Evolutionary conservation across 805 yeast genomes (phyloP), one percentile per base, ranked within the genome.

Genomic region (Wickerhamiella azyma): DNA sequence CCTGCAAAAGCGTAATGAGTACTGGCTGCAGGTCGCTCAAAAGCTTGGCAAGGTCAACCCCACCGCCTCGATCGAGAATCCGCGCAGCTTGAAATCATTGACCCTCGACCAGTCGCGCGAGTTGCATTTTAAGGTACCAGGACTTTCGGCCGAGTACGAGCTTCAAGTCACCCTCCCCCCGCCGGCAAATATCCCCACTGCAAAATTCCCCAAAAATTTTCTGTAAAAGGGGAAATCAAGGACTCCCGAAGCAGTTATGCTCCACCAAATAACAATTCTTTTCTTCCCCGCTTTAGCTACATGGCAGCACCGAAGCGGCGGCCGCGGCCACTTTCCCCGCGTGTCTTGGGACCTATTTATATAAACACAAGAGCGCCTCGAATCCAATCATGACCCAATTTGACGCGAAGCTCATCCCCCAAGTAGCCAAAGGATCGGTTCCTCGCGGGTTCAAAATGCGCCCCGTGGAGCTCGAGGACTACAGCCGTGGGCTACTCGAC

Each of bases 391-490:
- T 33, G 44, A 41, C 39, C 28, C 32, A 40, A 7, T 59, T 59
- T 39, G 47, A 53, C 43, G 41, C 57, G 3, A 19, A 42, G 5
- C 49, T 59, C 43, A 54, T 62, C 41, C 65, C 66, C 7, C 43
- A 45, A 13, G 46, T 46, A 16, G 58, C 55, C n/a, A 21, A 21
- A 16, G 43, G 29, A 18, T 50, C 46, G 28, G 56, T 63, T 30
- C 86, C 88, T n/a, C 66, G 62, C n/a, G 86, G 82, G 1, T 86
- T 82, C 65, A 60, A 64, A 1, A 66, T 86, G 45, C 73, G 96
- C 55, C 68, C 76, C 24, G 60, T 83, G 19, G 61, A 66, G 46
- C 52, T 60, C 7, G 54, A 66, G 0, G 96, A 88, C 62, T 78
- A 70, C 59, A 61, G 65, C 30, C 72, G 74, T n/a, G 78, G 81